phyloP scores from a whole-genome alignment of 2,329 filamentous ascomycete species.

The Didymella exigua region DNA sequence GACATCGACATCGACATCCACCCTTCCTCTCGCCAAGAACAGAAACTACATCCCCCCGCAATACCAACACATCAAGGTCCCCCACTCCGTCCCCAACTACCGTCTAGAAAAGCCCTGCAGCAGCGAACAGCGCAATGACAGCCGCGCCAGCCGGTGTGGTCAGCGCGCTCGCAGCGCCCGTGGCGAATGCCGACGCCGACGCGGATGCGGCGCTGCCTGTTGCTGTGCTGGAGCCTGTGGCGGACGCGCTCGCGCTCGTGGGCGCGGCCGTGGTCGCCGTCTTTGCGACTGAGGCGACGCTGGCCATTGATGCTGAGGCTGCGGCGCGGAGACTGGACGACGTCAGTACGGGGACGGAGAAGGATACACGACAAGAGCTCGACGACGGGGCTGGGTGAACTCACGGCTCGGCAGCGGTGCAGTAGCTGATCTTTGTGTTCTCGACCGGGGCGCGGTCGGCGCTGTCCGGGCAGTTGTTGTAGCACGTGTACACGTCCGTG shows the following conservation, averaged over 20 bases:
- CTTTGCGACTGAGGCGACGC: conserved; percentile 27
- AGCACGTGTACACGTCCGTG: conserved; percentile 62
- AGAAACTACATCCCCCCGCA: no score
- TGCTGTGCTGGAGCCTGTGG: conserved; percentile 11
- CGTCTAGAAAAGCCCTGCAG: conserved; percentile 25
- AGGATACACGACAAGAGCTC: no score
- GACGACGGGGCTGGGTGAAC: conserved; percentile 20
- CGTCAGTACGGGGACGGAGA: background rate
- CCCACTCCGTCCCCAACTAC: no score
- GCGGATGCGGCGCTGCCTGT: conserved; percentile 16
- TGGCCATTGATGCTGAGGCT: conserved; percentile 23
- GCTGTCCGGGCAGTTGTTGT: conserved; percentile 66
- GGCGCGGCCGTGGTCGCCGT: conserved; percentile 21
- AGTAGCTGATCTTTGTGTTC: conserved; percentile 47
- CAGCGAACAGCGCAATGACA: conserved; percentile 30
- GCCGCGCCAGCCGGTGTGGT: conserved; percentile 30
- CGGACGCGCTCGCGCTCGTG: conserved; percentile 10
- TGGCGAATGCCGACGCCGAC: conserved; percentile 24
- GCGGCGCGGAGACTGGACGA: conserved; percentile 25
- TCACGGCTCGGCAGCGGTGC: conserved; percentile 51
- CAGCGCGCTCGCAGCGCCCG: conserved; percentile 20
- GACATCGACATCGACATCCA: no score
- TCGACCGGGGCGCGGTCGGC: conserved; percentile 40
- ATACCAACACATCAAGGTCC: no score
- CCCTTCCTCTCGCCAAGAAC: no score